Conservation (phyloP, 352 stramenopile species). For the Pythium monospermum region DNA sequence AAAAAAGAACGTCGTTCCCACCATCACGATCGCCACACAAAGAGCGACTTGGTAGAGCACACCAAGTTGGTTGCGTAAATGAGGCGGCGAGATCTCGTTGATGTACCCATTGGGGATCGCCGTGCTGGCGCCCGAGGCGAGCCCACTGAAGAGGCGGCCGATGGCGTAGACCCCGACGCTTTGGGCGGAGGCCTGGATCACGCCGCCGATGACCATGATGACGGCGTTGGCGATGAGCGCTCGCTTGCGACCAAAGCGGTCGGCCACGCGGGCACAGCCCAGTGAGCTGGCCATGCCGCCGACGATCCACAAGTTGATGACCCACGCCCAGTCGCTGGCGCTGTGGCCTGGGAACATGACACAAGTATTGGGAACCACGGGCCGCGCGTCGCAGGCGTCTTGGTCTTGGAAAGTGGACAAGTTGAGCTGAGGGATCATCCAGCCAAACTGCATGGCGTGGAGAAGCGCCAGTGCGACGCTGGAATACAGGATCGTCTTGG, state of each 20-base stretch:
- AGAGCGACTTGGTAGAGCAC: slow-evolving; percentile 42
- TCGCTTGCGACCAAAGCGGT: slow-evolving; percentile 29
- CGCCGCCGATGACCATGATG: slow-evolving; percentile 30
- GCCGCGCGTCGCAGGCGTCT: slow-evolving; percentile 33
- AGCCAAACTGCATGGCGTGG: slow-evolving; percentile 47
- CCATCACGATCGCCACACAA: slow-evolving; percentile 38
- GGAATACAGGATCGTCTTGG: slow-evolving; percentile 32
- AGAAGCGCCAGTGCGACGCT: slow-evolving; percentile 46
- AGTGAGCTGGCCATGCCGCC: slow-evolving; percentile 39
- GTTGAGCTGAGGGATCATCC: slow-evolving; percentile 66
- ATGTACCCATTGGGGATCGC: slow-evolving; percentile 30
- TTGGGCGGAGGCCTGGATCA: slow-evolving; percentile 22
- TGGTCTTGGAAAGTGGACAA: slow-evolving; percentile 51
- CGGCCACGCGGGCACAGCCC: slow-evolving; percentile 21
- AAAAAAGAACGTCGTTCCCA: slow-evolving; percentile 53
- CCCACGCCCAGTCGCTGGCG: slow-evolving; percentile 30
- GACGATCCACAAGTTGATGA: slow-evolving; percentile 37
- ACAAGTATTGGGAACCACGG: slow-evolving; percentile 26
- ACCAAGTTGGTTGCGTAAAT: slow-evolving; percentile 28
- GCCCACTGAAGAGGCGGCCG: slow-evolving; percentile 32
- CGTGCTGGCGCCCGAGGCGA: slow-evolving; percentile 35
- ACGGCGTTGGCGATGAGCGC: slow-evolving; percentile 27
- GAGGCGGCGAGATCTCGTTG: slow-evolving; percentile 42
- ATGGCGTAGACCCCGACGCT: slow-evolving; percentile 32
- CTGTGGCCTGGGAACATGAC: slow-evolving; percentile 34